Percentiles rank a stretch among this genome's conserved stretches.
These are phyloP conservation scores for Neoboletus subvelutipes DNA, from an alignment of 768 basidiomycete species.

Conservation along the genomic window DNA sequence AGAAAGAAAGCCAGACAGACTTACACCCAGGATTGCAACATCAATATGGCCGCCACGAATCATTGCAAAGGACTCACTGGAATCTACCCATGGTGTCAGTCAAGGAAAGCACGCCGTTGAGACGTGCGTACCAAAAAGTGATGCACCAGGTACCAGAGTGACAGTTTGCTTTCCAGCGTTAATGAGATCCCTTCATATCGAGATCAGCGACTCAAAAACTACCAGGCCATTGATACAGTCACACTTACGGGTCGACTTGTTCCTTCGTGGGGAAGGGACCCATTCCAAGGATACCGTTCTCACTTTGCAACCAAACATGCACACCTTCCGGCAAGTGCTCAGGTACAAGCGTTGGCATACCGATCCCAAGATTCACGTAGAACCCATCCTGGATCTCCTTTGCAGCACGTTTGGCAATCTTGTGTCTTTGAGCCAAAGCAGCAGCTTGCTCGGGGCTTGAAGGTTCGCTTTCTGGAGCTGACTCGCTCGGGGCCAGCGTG, in stretches of 20 bases:
- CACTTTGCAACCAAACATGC: conserved; percentile 87
- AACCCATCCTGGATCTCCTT: conserved; percentile 87
- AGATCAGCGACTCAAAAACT: conserved; percentile 1
- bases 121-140: conserved; percentile 71
- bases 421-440: conserved; percentile 57
- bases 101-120: neutral
- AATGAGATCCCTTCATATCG: conserved; percentile 68
- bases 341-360: conserved; percentile 88
- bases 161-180: conserved; percentile 96
- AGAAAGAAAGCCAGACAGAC: conserved; percentile 26
- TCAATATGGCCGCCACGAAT: conserved; percentile 96
- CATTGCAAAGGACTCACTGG: conserved; percentile 94
- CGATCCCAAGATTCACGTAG: conserved; percentile 88
- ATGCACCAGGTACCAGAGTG: conserved; percentile 88
- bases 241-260: conserved; percentile 73
- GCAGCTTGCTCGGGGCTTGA: conserved; percentile 50
- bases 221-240: neutral
- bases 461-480: conserved; percentile 26
- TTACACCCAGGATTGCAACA: conserved; percentile 87
- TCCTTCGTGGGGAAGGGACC: conserved; percentile 85
- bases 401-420: conserved; percentile 84
- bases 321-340: conserved; percentile 72
- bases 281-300: conserved; percentile 89
- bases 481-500: conserved; percentile 59
- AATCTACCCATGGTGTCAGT: conserved; percentile 44